Conservation (phyloP, 192 early-diverging fungal species). For the Gorgonomyces haynaldii region DNA sequence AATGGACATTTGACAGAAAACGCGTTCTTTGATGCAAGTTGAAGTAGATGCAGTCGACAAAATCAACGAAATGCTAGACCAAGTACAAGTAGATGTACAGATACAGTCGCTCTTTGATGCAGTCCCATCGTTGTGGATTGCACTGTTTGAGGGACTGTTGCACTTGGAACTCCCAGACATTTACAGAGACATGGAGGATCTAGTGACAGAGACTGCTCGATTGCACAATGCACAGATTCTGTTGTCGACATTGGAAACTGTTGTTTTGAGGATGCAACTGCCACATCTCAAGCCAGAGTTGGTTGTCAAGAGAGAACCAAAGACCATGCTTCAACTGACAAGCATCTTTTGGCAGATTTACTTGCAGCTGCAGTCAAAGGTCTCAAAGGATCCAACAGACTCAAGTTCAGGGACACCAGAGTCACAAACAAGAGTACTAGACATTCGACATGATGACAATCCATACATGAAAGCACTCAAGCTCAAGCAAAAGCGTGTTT, state of each 20-base stretch:
- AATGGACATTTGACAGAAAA: constrained; percentile 19
- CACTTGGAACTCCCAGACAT: constrained; percentile 8
- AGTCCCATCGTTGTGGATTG: constrained; percentile 19
- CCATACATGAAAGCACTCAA: not conserved
- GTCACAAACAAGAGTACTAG: no score
- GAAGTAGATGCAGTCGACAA: constrained; percentile 3
- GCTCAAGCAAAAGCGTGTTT: not conserved
- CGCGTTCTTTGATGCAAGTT: not conserved
- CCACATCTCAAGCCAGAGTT: constrained; percentile 9
- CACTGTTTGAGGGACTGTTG: constrained; percentile 19
- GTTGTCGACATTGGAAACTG: constrained; percentile 1
- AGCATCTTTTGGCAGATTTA: no score
- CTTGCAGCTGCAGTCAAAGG: no score
- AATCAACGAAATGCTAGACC: constrained; percentile 6
- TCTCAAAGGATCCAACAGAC: no score
- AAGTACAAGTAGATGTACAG: constrained; percentile 8
- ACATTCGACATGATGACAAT: constrained; percentile 1
- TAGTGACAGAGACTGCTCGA: not conserved
- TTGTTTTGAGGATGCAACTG: constrained; percentile 10
- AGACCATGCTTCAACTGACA: no score
- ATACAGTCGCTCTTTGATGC: constrained; percentile 5
- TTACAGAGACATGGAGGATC: not conserved
- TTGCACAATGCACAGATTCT: constrained; percentile 11
- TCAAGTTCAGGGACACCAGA: no score
- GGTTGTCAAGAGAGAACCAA: no score